A percentile compares a stretch with the other conserved stretches of the same genome.
Conservation (phyloP, 2,329 filamentous ascomycete genomes). For the Didymella exigua region DNA sequence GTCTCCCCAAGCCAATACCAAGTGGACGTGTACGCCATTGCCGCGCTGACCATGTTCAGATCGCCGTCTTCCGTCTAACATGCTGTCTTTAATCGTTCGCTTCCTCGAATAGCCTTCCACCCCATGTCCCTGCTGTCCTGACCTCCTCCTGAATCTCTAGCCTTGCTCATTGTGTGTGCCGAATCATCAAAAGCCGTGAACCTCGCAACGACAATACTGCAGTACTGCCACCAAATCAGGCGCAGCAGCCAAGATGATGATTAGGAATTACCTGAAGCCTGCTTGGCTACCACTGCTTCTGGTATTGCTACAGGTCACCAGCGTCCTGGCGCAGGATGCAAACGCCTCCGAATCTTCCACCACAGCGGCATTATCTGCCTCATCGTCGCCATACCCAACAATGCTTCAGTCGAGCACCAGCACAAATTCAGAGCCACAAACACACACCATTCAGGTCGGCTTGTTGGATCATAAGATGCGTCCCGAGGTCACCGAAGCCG, state of each 20-base stretch:
- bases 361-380: background rate
- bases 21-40: slow-evolving; percentile 11
- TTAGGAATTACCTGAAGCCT: background rate
- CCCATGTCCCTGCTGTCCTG: background rate
- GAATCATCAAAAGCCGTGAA: background rate
- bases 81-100: slow-evolving; percentile 12
- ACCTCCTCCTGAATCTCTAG: background rate
- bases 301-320: background rate
- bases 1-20: slow-evolving; percentile 12
- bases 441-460: slow-evolving; percentile 47
- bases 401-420: slow-evolving; percentile 8
- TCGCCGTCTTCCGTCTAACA: background rate
- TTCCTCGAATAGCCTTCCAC: background rate
- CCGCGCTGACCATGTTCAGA: slow-evolving; percentile 5
- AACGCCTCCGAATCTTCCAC: background rate
- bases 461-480: slow-evolving; percentile 46
- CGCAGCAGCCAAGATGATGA: background rate
- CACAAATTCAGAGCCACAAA: slow-evolving; percentile 26
- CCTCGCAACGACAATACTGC: background rate
- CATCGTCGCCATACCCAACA: background rate
- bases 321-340: slow-evolving; percentile 1
- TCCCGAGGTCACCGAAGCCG: slow-evolving; percentile 47
- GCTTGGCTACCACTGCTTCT: background rate
- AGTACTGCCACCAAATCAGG: background rate
- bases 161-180: background rate